Evolutionary conservation across 169 alveolate genomes (phyloP).

Genomic region (Eimeria brunetti): DNA sequence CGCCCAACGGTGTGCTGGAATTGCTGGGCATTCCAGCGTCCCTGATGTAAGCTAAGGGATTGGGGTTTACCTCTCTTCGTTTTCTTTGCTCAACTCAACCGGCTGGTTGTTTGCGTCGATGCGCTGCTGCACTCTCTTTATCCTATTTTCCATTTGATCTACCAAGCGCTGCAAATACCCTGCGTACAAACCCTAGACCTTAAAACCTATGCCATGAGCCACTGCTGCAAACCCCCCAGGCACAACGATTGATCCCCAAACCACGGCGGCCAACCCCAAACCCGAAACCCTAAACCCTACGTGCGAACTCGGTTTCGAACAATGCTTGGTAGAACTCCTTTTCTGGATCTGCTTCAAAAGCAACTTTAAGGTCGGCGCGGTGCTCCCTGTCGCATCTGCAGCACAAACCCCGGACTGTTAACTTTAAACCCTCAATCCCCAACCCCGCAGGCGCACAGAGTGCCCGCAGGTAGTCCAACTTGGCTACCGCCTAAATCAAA

Average conservation of each 20-base stretch:
- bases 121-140: constrained; percentile 80
- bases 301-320: constrained; percentile 79
- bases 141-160: constrained; percentile 83
- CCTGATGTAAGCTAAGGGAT: neutral
- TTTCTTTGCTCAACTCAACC: constrained; percentile 72
- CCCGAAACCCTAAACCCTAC: constrained; percentile 40
- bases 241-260: neutral
- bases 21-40: neutral
- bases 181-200: constrained; percentile 44
- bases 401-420: constrained; percentile 1
- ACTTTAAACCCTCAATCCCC: constrained; percentile 7
- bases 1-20: too few relatives aligned
- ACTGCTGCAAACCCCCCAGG: neutral
- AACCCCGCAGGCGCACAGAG: neutral
- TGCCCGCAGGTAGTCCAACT: neutral
- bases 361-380: constrained; percentile 59
- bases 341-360: constrained; percentile 61
- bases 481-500: neutral
- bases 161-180: constrained; percentile 79
- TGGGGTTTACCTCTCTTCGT: constrained; percentile 69
- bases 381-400: constrained; percentile 78
- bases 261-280: neutral
- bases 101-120: constrained; percentile 76
- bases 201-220: neutral
- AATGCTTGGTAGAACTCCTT: constrained; percentile 76